These are phyloP conservation scores for Puccinia brachypodii DNA, from an alignment of 1,284 basidiomycete species.

Conservation along the genomic window DNA sequence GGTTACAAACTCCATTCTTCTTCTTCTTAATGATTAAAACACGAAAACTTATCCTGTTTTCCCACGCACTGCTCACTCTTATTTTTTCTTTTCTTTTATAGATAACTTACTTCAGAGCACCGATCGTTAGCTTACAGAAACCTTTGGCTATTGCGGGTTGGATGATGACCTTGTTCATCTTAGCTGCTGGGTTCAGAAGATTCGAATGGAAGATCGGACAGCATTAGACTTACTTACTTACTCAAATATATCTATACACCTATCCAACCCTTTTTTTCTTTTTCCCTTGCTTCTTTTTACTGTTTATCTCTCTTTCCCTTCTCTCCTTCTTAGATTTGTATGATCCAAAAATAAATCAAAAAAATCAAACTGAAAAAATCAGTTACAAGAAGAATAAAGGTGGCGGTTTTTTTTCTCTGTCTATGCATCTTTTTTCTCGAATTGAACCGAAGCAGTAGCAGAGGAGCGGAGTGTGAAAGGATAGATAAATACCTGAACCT, in stretches of 20 bases:
- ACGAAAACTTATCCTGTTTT: too few species aligned
- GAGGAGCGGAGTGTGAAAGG: too few species aligned
- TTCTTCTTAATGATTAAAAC: conserved; percentile 21
- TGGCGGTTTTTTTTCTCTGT: too few species aligned
- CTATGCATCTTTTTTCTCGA: too few species aligned
- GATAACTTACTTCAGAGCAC: conserved; percentile 80
- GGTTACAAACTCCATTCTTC: conserved; percentile 51
- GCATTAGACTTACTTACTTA: background rate
- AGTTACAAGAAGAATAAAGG: too few species aligned
- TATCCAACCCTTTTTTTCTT: background rate
- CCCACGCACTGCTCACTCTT: background rate
- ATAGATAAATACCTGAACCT: too few species aligned
- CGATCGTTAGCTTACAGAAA: conserved; percentile 76
- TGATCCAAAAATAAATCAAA: too few species aligned
- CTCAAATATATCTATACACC: too few species aligned
- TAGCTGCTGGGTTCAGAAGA: conserved; percentile 56
- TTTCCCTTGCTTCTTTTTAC: background rate
- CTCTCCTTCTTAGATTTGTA: background rate
- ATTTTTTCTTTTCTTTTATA: conserved; percentile 55
- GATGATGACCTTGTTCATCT: conserved; percentile 55
- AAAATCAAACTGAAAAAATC: too few species aligned
- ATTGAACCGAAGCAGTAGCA: too few species aligned
- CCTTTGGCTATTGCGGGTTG: conserved; percentile 67
- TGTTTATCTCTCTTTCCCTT: background rate
- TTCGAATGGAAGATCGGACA: conserved; percentile 50